phyloP scores from a whole-genome alignment of 306 rosid genomes.

The Cucumis hystrix region DNA sequence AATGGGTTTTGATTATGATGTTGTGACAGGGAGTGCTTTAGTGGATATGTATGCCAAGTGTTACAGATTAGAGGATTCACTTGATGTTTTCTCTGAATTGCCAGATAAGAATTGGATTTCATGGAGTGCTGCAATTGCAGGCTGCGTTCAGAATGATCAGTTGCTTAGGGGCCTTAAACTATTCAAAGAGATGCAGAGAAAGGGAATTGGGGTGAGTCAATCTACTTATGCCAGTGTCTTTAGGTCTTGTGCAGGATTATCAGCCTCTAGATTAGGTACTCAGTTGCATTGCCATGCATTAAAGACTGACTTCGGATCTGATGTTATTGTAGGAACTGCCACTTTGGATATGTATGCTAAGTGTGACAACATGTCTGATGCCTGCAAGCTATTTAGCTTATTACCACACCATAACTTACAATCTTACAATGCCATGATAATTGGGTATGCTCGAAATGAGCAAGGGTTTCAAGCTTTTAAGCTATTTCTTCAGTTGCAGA shows the following conservation, averaged over 20 bases:
- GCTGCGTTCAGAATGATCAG: slow-evolving; percentile 53
- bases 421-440: slow-evolving; percentile 63
- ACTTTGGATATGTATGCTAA: slow-evolving; percentile 81
- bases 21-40: slow-evolving; percentile 62
- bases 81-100: slow-evolving; percentile 35
- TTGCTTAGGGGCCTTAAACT: slow-evolving; percentile 38
- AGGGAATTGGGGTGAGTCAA: slow-evolving; percentile 62
- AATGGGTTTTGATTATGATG: slow-evolving; percentile 46
- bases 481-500: slow-evolving; percentile 38
- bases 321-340: slow-evolving; percentile 72
- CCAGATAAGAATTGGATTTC: slow-evolving; percentile 58
- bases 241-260: slow-evolving; percentile 74
- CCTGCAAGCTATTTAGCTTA: slow-evolving; percentile 41
- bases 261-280: slow-evolving; percentile 40
- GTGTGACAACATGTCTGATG: slow-evolving; percentile 48
- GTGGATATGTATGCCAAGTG: slow-evolving; percentile 73
- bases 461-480: slow-evolving; percentile 47
- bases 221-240: slow-evolving; percentile 72
- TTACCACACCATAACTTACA: slow-evolving; percentile 46
- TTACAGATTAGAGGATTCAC: slow-evolving; percentile 33
- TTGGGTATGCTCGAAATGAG: slow-evolving; percentile 45
- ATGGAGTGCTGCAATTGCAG: slow-evolving; percentile 81
- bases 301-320: slow-evolving; percentile 45
- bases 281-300: slow-evolving; percentile 70
- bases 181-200: slow-evolving; percentile 53